Evolutionary conservation across 2,329 filamentous ascomycete species (phyloP), one percentile per base, ranked within the genome.

Genomic region (Claviceps fusiformis): DNA sequence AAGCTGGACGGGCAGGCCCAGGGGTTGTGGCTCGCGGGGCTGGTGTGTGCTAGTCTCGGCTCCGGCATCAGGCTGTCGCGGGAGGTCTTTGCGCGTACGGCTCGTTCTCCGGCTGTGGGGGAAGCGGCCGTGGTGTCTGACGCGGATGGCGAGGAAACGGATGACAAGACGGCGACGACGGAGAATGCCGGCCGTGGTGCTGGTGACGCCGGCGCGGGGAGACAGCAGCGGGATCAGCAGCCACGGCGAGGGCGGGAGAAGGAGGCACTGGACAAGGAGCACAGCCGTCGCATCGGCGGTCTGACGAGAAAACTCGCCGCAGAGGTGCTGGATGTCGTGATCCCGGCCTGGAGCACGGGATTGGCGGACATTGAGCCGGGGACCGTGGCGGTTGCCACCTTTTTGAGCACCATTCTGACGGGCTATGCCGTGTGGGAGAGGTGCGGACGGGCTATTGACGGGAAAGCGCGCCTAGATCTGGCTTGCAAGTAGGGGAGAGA

Each of bases 1-100:
- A 61, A 59, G 31, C 62, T 86, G 4, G 73, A 80, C 49, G 58
- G 76, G 27, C 82, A 89, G 68, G 80, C 79, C 0, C 81, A 86
- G 68, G 77, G 81, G 53, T 83, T 86, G 67, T 90, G 86, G 86
- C 78, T 88, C 59, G 79, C 82, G 44, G 77, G 77, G 0, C 70
- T 89, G 27, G 69, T 69, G 11, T 76, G 78, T 56, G 79, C 76
- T 0, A 68, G 80, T 0, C 46, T 76, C 3, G 62, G 72, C 29
- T 69, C 72, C 2, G 35, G 73, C 37, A 59, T 79, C 57, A 67
- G 72, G 57, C 63, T 80, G 44, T 56, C 69, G n/a, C 66, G 65
- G 48, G 58, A 72, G 13, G 57, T 70, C 35, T 67, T 67, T 6
- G 65, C 67, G 29, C 64, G 66, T 33, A 33, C 5, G 19, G 67